Percentiles rank a stretch among this genome's conserved stretches.
phyloP scores from a whole-genome alignment of 2,329 filamentous ascomycete species.

The Talaromyces islandicus region DNA sequence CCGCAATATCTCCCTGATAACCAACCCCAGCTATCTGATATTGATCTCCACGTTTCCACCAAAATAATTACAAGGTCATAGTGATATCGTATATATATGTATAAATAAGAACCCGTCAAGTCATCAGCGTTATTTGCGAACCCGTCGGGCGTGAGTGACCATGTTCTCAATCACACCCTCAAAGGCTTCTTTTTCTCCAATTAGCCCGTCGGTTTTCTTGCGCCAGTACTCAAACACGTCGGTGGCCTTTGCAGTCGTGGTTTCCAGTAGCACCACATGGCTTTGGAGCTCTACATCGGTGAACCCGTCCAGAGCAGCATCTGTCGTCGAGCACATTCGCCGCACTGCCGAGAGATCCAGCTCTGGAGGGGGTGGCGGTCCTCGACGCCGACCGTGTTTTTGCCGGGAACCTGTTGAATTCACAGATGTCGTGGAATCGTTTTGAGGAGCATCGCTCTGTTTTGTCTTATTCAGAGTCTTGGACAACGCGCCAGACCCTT shows the following conservation, averaged over 20 bases:
- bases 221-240: constrained; percentile 84
- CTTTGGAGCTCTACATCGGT: constrained; percentile 67
- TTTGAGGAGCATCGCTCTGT: constrained; percentile 26
- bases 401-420: constrained; percentile 23
- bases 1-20: background rate
- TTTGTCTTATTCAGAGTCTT: constrained; percentile 24
- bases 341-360: constrained; percentile 74
- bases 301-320: constrained; percentile 73
- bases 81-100: background rate
- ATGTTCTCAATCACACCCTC: constrained; percentile 96
- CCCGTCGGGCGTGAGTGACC: constrained; percentile 82
- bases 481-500: constrained; percentile 46
- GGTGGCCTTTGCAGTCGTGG: constrained; percentile 64
- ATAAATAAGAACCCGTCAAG: background rate
- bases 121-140: constrained; percentile 58
- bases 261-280: constrained; percentile 65
- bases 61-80: background rate
- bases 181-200: constrained; percentile 87
- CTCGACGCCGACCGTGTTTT: constrained; percentile 32
- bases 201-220: constrained; percentile 74
- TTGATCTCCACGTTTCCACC: background rate
- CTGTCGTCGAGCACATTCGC: constrained; percentile 75
- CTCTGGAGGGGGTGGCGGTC: constrained; percentile 62
- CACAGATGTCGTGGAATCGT: constrained; percentile 19
- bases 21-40: background rate